Evolutionary conservation across 2,329 filamentous ascomycete genomes (phyloP), one percentile per base, ranked within the genome.

Genomic region (Colletotrichum liaoningense): DNA sequence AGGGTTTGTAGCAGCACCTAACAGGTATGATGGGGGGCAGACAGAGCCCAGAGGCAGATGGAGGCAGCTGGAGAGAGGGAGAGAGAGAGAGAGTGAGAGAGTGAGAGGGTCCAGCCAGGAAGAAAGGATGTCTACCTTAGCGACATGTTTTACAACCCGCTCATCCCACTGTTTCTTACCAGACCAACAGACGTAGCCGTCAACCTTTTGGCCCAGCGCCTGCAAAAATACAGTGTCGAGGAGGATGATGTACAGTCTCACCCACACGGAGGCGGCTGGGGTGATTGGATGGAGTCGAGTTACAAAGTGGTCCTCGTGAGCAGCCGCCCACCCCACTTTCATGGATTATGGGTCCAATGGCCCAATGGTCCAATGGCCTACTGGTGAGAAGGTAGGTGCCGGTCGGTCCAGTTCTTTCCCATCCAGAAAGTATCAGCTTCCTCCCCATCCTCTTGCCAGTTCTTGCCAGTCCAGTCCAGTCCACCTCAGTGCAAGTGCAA

Each of bases 181-280:
- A 49, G 56, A 33, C 59, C 33, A 35, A 3, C 33, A 35, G 11
- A 12, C 33, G 42, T 33, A 19, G 14, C 38, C 38, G 35, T 14
- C 35, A 30, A 42, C 33, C 28, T n/a, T 49, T 42, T 67, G 65
- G 72, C 38, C 46, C 7, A 22, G 72, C 35, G 72, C 35, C 62
- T 58, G 56, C 63, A 71, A 70, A 76, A 76, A 75, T 73, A 75
- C 74, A 69, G 73, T 75, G 65, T 54, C 46, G 24, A 46, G 11
- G 16, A 24, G 49, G 35, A 22, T 59, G 19, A 3, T 30, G 30
- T 46, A 62, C 74, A 9, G 71, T 65, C 56, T 56, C 54, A 24
- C 63, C 54, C 68, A 46, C 72, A 74, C 69, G 62, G 74, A 67
- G 64, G 54, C 74, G 66, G 71, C 49, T 67, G 68, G 68, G 35